phyloP scores from a whole-genome alignment of 148 eudicot species.

The Agrostemma githago region DNA sequence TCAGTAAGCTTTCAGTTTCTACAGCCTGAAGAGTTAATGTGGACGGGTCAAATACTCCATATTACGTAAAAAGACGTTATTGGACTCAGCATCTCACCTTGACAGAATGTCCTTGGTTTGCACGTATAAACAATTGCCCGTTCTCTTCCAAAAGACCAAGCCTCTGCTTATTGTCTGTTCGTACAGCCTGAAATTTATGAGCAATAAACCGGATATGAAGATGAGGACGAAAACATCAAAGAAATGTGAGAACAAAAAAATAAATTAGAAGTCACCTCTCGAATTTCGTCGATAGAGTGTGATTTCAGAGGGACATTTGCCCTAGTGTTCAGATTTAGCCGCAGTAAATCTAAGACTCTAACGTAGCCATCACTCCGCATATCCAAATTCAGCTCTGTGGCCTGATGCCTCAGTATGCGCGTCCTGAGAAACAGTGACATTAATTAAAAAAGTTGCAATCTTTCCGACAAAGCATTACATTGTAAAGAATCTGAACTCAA shows the following conservation, averaged over 20 bases:
- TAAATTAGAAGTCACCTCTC: constrained; percentile 58
- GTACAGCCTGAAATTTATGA: constrained; percentile 54
- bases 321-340: constrained; percentile 55
- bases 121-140: constrained; percentile 84
- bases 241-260: neutral
- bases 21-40: constrained; percentile 48
- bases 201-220: neutral
- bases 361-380: constrained; percentile 91
- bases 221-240: neutral
- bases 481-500: neutral
- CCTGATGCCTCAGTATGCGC: constrained; percentile 79
- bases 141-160: constrained; percentile 83
- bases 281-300: constrained; percentile 80
- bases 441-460: constrained; percentile 3
- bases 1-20: constrained; percentile 76
- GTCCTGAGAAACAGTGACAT: constrained; percentile 38
- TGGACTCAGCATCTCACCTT: constrained; percentile 30
- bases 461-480: neutral
- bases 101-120: constrained; percentile 91
- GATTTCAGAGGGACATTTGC: constrained; percentile 65
- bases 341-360: constrained; percentile 66
- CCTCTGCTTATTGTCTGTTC: constrained; percentile 88
- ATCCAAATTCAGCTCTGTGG: constrained; percentile 66
- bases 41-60: neutral
- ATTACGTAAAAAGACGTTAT: neutral